Percentiles rank a stretch among this genome's conserved stretches.
Evolutionary conservation across 2,329 filamentous ascomycete genomes (phyloP).

Genomic region (Apiospora arundinis): DNA sequence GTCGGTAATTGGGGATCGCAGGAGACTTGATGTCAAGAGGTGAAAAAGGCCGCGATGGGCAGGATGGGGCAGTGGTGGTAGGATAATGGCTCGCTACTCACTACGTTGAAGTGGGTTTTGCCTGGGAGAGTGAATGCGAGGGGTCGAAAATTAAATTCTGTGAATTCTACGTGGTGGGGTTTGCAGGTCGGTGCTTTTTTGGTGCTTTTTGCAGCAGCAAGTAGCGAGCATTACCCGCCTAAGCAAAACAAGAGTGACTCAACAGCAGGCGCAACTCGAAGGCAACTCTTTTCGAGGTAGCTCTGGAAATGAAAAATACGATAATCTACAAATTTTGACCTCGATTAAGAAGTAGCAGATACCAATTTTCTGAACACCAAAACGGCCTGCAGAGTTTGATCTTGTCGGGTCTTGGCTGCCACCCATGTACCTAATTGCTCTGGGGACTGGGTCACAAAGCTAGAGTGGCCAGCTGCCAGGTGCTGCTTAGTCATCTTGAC

Average conservation of each 20-base stretch:
- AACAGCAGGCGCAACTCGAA: background rate
- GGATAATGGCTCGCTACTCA: constrained; percentile 16
- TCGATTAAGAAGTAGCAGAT: background rate
- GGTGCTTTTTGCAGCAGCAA: constrained; percentile 11
- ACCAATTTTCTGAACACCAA: background rate
- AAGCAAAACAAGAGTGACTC: background rate
- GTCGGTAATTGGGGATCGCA: constrained; percentile 14
- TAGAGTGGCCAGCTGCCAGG: background rate
- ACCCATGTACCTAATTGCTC: background rate
- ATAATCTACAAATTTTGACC: background rate
- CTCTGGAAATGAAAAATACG: background rate
- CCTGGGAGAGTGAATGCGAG: constrained; percentile 17
- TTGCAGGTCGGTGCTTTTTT: constrained; percentile 17
- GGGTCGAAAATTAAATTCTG: constrained; percentile 22
- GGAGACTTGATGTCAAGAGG: constrained; percentile 1
- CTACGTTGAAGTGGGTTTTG: constrained; percentile 19
- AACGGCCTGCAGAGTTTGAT: background rate
- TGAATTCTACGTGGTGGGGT: constrained; percentile 21
- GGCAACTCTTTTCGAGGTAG: background rate
- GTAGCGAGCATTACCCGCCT: constrained; percentile 22
- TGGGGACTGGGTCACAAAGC: background rate
- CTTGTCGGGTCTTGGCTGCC: background rate
- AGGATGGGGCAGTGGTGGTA: constrained; percentile 17
- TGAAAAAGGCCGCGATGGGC: constrained; percentile 17
- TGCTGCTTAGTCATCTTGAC: background rate